A percentile compares a stretch with the other conserved stretches of the same genome.
Evolutionary conservation across 805 yeast genomes (phyloP).

Genomic region (Candida namnaoensis): DNA sequence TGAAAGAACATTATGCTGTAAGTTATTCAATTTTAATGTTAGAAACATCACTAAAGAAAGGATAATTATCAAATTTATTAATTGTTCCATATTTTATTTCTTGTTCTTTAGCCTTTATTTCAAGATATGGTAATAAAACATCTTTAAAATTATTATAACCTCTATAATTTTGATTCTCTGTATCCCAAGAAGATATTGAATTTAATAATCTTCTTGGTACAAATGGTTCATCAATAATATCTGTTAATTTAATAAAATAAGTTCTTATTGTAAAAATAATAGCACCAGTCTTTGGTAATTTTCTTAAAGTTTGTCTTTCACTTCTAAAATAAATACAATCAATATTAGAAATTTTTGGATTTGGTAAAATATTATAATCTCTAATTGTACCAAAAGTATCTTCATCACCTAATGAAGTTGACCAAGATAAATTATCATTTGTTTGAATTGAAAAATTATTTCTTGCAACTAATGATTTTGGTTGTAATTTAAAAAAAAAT

Average conservation of each 20-base stretch:
- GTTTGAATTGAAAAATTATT: slow-evolving; percentile 55
- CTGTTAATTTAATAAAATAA: slow-evolving; percentile 34
- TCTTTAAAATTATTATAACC: slow-evolving; percentile 44
- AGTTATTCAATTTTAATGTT: too few relatives aligned
- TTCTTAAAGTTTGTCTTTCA: slow-evolving; percentile 41
- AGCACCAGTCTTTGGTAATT: slow-evolving; percentile 34
- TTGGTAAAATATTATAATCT: too few relatives aligned
- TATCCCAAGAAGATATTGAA: slow-evolving; percentile 46
- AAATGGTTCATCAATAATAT: slow-evolving; percentile 30
- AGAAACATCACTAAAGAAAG: too few relatives aligned
- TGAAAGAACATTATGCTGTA: too few relatives aligned
- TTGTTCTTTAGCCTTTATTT: slow-evolving; percentile 36
- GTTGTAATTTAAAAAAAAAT: slow-evolving; percentile 39
- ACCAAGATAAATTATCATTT: slow-evolving; percentile 33
- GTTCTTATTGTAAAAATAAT: slow-evolving; percentile 40
- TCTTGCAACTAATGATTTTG: slow-evolving; percentile 43
- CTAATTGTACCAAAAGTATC: too few relatives aligned
- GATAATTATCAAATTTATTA: too few relatives aligned
- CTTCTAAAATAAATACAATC: slow-evolving; percentile 33
- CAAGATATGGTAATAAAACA: slow-evolving; percentile 39
- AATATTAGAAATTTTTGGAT: too few relatives aligned
- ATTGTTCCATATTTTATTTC: slow-evolving; percentile 16
- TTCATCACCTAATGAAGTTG: slow-evolving; percentile 25
- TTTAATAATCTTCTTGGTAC: slow-evolving; percentile 45
- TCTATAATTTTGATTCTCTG: slow-evolving; percentile 45